phyloP scores from a whole-genome alignment of 805 yeast species.

The Pichia gijzeniarum region DNA sequence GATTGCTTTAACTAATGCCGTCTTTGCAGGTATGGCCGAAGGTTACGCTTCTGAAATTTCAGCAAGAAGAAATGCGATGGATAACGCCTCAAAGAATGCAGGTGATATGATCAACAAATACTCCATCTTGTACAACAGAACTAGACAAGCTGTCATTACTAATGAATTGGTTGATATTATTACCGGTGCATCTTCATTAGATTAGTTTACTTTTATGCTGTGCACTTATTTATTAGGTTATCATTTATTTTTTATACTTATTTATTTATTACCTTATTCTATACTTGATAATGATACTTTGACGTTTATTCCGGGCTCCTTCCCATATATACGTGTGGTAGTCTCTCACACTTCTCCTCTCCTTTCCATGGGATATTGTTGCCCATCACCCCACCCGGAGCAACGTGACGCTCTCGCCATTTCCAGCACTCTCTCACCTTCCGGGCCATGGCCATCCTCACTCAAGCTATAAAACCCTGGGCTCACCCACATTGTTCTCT shows the following conservation, averaged over 20 bases:
- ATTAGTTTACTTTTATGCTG: conserved; percentile 36
- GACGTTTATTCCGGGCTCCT: too few species aligned
- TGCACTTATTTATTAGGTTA: neutral
- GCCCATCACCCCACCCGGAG: conserved; percentile 9
- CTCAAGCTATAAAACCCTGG: neutral
- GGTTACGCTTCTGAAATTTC: conserved; percentile 97
- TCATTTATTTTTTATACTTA: conserved; percentile 2
- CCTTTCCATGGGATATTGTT: too few species aligned
- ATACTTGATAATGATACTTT: neutral
- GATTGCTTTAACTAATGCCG: conserved; percentile 84
- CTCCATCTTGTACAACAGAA: conserved; percentile 98
- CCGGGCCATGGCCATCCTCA: neutral
- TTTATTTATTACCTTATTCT: conserved; percentile 1
- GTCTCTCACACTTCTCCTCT: too few species aligned
- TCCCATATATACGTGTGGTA: too few species aligned
- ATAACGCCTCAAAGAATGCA: conserved; percentile 98
- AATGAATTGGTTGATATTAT: conserved; percentile 99
- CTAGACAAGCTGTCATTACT: conserved; percentile 98
- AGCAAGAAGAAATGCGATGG: conserved; percentile 99
- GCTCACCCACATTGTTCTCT: too few species aligned
- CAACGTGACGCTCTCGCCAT: neutral
- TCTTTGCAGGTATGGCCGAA: conserved; percentile 89
- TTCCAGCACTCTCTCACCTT: too few species aligned
- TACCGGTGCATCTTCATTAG: conserved; percentile 99
- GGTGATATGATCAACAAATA: conserved; percentile 96